A percentile compares a stretch with the other conserved stretches of the same genome.
phyloP scores from a whole-genome alignment of 805 yeast species.

The Ogataea henricii region DNA sequence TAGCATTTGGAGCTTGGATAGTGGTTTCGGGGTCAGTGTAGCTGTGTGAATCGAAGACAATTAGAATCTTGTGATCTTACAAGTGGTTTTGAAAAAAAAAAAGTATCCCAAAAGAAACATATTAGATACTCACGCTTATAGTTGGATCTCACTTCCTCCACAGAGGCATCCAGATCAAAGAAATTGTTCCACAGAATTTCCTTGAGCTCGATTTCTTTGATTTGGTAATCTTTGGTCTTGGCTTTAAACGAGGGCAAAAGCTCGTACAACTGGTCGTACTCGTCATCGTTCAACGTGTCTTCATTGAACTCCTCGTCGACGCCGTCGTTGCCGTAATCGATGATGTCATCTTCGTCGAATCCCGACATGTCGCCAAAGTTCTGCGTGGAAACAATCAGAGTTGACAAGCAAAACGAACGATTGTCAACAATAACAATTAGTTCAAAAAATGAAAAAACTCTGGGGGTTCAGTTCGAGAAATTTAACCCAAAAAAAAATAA shows the following conservation, averaged over 20 bases:
- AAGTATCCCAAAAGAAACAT: background rate
- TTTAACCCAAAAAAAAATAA: background rate
- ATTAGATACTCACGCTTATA: constrained; percentile 31
- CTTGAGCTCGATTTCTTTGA: constrained; percentile 53
- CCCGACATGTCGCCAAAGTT: constrained; percentile 17
- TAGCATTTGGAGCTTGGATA: constrained; percentile 48
- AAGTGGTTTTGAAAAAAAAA: background rate
- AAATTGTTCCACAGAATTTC: constrained; percentile 62
- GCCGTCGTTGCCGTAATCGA: constrained; percentile 24
- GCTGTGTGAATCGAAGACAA: constrained; percentile 14
- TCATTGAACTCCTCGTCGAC: constrained; percentile 38
- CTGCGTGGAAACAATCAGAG: no score
- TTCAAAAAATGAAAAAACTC: no score
- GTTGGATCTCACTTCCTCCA: constrained; percentile 46
- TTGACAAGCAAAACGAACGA: no score
- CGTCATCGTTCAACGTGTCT: constrained; percentile 45
- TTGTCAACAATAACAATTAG: no score
- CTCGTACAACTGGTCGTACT: constrained; percentile 43
- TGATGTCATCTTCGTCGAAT: constrained; percentile 26
- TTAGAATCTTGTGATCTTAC: constrained; percentile 20
- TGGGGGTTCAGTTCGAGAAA: no score
- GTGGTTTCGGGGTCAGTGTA: constrained; percentile 9
- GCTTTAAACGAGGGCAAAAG: constrained; percentile 46
- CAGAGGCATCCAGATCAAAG: constrained; percentile 52
- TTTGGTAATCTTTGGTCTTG: constrained; percentile 41